phyloP scores from a whole-genome alignment of 352 stramenopile genomes.

The Phytophthora foliorum region DNA sequence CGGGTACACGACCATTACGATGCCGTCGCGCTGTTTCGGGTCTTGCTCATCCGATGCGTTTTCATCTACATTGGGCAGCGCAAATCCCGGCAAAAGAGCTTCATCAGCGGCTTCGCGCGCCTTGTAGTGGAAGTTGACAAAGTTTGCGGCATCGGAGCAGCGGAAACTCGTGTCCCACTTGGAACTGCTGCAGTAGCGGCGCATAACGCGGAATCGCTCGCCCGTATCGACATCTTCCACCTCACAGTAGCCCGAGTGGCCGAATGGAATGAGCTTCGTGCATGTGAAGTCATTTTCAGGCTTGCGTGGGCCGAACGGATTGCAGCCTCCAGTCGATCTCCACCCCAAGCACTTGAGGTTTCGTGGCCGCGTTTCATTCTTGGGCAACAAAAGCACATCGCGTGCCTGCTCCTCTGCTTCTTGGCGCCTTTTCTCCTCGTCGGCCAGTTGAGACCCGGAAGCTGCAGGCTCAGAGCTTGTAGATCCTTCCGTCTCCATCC shows the following conservation, averaged over 20 bases:
- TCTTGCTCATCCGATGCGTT: conserved; percentile 2
- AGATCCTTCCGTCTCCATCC: conserved; percentile 24
- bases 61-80: conserved; percentile 26
- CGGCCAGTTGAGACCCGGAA: conserved; percentile 11
- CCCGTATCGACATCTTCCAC: conserved; percentile 45
- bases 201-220: conserved; percentile 49
- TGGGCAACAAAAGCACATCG: conserved; percentile 42
- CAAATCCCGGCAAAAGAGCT: conserved; percentile 26
- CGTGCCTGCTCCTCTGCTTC: conserved; percentile 46
- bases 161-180: conserved; percentile 47
- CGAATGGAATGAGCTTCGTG: conserved; percentile 25
- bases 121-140: conserved; percentile 51
- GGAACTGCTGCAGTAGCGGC: conserved; percentile 46
- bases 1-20: conserved; percentile 68
- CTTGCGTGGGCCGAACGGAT: conserved; percentile 34
- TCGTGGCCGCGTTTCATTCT: conserved; percentile 28
- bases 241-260: conserved; percentile 58
- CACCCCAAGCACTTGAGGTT: conserved; percentile 41
- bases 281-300: conserved; percentile 33
- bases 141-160: conserved; percentile 57
- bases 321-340: conserved; percentile 36
- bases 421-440: conserved; percentile 17
- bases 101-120: conserved; percentile 26
- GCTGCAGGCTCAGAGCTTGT: conserved; percentile 1
- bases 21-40: conserved; percentile 35